These are phyloP conservation scores for Aspergillus tamarii DNA, from an alignment of 2,329 filamentous ascomycete genomes.

Conservation along the genomic window DNA sequence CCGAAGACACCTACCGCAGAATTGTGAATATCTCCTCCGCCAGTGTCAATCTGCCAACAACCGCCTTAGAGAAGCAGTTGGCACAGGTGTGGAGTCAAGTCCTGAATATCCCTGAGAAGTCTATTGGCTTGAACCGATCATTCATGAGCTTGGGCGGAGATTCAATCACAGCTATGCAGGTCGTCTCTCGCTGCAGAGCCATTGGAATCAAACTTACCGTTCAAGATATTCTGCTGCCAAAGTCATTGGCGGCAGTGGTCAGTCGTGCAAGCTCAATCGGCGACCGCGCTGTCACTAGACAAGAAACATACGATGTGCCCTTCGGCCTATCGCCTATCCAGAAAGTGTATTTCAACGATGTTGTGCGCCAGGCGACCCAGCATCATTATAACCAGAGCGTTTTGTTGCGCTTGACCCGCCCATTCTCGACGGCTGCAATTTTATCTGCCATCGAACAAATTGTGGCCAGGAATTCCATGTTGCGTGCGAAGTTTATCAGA, in stretches of 20 bases:
- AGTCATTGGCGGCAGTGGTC: background rate
- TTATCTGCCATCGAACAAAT: constrained; percentile 4
- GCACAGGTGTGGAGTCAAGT: background rate
- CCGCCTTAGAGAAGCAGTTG: background rate
- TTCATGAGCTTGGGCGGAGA: background rate
- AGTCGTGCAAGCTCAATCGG: background rate
- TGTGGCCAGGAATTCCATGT: constrained; percentile 15
- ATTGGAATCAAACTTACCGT: background rate
- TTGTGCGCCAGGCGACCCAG: constrained; percentile 14
- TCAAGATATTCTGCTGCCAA: background rate
- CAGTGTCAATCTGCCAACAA: background rate
- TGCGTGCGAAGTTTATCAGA: constrained; percentile 15
- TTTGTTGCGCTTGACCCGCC: constrained; percentile 3
- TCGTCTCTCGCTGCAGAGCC: background rate
- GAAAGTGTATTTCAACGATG: constrained; percentile 14
- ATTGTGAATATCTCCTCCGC: background rate
- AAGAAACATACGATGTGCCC: background rate
- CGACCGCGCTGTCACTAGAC: background rate
- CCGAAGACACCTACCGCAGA: background rate
- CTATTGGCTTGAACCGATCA: background rate
- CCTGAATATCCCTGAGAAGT: background rate
- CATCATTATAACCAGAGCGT: constrained; percentile 12
- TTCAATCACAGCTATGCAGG: background rate
- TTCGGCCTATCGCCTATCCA: constrained; percentile 17
- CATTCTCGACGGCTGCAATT: background rate